Percentiles rank a stretch among this genome's conserved stretches.
These are phyloP conservation scores for Alternaria burnsii DNA, from an alignment of 2,329 filamentous ascomycete species.

Conservation along the genomic window DNA sequence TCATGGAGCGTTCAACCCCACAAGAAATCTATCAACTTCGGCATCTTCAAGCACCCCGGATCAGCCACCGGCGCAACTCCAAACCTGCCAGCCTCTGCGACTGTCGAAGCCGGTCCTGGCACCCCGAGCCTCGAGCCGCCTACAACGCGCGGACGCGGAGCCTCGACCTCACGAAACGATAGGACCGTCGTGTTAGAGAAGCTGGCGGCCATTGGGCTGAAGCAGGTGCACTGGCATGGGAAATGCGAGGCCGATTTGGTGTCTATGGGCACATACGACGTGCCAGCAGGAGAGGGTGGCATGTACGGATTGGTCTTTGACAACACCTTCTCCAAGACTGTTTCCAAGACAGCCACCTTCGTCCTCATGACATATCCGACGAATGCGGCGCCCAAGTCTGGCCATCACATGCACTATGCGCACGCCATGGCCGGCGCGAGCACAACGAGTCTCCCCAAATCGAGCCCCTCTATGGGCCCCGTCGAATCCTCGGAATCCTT, in stretches of 20 bases:
- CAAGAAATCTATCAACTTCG: slow-evolving; percentile 98
- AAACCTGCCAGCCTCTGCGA: slow-evolving; percentile 48
- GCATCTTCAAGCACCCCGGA: slow-evolving; percentile 95
- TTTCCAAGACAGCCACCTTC: slow-evolving; percentile 91
- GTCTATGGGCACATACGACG: slow-evolving; percentile 87
- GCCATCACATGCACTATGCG: slow-evolving; percentile 71
- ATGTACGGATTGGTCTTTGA: slow-evolving; percentile 98
- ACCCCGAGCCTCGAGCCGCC: slow-evolving; percentile 62
- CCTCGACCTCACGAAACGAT: slow-evolving; percentile 69
- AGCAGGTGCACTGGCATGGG: slow-evolving; percentile 79
- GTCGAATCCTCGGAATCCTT: slow-evolving; percentile 62
- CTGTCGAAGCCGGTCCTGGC: slow-evolving; percentile 41
- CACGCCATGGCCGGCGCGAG: slow-evolving; percentile 62
- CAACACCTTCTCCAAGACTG: slow-evolving; percentile 96
- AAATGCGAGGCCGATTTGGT: slow-evolving; percentile 98
- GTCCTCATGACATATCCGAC: slow-evolving; percentile 94
- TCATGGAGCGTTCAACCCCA: slow-evolving; percentile 98
- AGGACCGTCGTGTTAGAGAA: slow-evolving; percentile 75
- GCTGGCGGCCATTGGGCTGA: slow-evolving; percentile 68
- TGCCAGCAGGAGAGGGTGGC: slow-evolving; percentile 76
- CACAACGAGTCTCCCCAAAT: slow-evolving; percentile 48
- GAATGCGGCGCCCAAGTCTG: slow-evolving; percentile 76
- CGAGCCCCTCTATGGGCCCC: slow-evolving; percentile 54
- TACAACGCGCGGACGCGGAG: slow-evolving; percentile 60
- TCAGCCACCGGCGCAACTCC: slow-evolving; percentile 63